Conservation (phyloP, 164 flowering plant genomes). For the Vitis amurensis region DNA sequence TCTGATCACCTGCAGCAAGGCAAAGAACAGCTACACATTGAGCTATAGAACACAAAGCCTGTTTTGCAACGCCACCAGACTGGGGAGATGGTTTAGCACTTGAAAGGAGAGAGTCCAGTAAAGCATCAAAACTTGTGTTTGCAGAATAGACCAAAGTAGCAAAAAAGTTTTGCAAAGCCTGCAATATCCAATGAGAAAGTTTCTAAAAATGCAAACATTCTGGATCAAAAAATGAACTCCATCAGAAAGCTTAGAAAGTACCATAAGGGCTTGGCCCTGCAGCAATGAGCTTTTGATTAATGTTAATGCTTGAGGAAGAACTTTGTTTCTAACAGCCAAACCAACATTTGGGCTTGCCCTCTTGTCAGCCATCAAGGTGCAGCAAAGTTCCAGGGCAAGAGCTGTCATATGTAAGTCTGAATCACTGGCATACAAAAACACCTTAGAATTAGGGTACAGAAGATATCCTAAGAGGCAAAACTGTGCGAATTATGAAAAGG, state of each 20-base stretch:
- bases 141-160: conserved; percentile 80
- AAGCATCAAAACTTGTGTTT: conserved; percentile 85
- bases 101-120: conserved; percentile 91
- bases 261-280: conserved; percentile 97
- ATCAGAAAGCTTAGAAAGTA: conserved; percentile 22
- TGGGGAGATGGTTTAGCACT: conserved; percentile 90
- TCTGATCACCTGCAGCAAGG: conserved; percentile 92
- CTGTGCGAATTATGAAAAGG: not conserved
- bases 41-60: conserved; percentile 89
- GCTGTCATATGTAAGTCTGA: conserved; percentile 98
- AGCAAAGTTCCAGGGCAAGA: conserved; percentile 94
- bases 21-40: conserved; percentile 99
- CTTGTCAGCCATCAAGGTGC: conserved; percentile 89
- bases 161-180: conserved; percentile 89
- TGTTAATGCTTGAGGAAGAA: conserved; percentile 91
- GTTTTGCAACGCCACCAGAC: conserved; percentile 90
- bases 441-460: not conserved
- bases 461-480: not conserved
- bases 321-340: conserved; percentile 78
- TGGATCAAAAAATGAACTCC: not conserved
- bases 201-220: not conserved
- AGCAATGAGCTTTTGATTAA: conserved; percentile 87
- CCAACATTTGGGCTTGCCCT: conserved; percentile 71
- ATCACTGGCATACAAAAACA: conserved; percentile 55
- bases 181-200: conserved; percentile 24